Conservation (phyloP, 1,139 yeast species). For the Kodamaea derodonti region DNA sequence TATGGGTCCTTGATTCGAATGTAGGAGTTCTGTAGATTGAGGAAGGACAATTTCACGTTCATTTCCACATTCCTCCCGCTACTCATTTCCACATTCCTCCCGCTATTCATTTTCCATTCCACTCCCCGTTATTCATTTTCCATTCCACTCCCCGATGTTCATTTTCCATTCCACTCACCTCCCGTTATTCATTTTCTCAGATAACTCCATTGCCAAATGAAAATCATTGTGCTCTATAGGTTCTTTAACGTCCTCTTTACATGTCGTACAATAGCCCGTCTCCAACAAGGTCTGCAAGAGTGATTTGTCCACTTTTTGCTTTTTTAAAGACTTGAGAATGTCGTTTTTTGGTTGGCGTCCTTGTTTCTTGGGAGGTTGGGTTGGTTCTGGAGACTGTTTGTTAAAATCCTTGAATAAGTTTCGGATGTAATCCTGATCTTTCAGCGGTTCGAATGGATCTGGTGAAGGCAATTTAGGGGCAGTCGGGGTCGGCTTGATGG, state of each 20-base stretch:
- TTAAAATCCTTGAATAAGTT: constrained; percentile 9
- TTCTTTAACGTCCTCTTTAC: constrained; percentile 25
- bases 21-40: too few relatives aligned
- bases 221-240: constrained; percentile 40
- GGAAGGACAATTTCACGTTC: too few relatives aligned
- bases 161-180: neutral
- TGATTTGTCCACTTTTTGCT: constrained; percentile 6
- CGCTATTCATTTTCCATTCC: too few relatives aligned
- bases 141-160: too few relatives aligned
- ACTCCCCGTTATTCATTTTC: too few relatives aligned
- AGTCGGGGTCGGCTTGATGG: constrained; percentile 1
- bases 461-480: constrained; percentile 1
- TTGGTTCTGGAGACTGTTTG: constrained; percentile 1
- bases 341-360: constrained; percentile 10
- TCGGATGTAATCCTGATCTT: constrained; percentile 6
- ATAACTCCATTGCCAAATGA: constrained; percentile 38
- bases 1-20: too few relatives aligned
- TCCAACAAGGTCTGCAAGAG: constrained; percentile 16
- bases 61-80: too few relatives aligned
- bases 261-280: constrained; percentile 22
- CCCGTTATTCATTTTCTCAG: constrained; percentile 26
- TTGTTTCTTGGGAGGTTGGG: constrained; percentile 2
- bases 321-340: constrained; percentile 20
- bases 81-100: too few relatives aligned
- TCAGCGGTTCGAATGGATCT: neutral